Base-by-base conservation (phyloP, 1,284 basidiomycete genomes). In the Agroathelia rolfsii region DNA sequence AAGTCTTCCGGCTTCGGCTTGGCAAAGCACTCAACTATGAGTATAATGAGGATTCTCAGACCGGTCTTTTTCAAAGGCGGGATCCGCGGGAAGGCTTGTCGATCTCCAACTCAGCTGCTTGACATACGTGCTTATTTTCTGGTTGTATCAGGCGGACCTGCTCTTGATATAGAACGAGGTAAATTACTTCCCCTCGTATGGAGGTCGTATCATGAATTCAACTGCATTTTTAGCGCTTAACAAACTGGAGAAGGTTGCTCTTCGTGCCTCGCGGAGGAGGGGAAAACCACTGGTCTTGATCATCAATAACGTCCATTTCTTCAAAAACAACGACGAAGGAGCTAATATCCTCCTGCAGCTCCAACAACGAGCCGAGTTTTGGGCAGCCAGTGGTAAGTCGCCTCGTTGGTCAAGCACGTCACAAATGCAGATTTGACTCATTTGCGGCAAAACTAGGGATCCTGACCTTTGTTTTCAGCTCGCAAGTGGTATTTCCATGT, bases 191-290 rank as follows among this genome's bases (percentile, higher is more conserved):
- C 25, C 29, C 4, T 41, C 31, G 37, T 12, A 27, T 19, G 13
- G 14, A 27, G 15, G 14, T 25, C 34, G 14, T 5, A 15, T 15
- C n/a, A 24, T 9, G 18, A 13, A 19, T 28, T 32, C 18, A 26
- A 19, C 21, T 28, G 12, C 8, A 15, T 19, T 28, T 38, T 3
- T 31, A 75, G 81, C 81, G 1, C 51, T 88, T 57, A 85, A 81
- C 50, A 92, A 90, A 49, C 64, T 87, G 2, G 85, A 89, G 51
- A 90, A 90, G 50, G 85, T 90, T 14, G 87, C 86, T 0, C 61
- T 93, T 31, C 60, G 66, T 28, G 71, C 65, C 47, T 62, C 76
- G 23, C 57, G 61, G 28, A 58, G 62, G 42, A 68, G 66, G 4
- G 67, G 74, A 1, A 67, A 72, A 31, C 84, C 87, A 0, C 60